Evolutionary conservation across 371 early-diverging fungal species (phyloP).

Genomic region (Mucor sp.): DNA sequence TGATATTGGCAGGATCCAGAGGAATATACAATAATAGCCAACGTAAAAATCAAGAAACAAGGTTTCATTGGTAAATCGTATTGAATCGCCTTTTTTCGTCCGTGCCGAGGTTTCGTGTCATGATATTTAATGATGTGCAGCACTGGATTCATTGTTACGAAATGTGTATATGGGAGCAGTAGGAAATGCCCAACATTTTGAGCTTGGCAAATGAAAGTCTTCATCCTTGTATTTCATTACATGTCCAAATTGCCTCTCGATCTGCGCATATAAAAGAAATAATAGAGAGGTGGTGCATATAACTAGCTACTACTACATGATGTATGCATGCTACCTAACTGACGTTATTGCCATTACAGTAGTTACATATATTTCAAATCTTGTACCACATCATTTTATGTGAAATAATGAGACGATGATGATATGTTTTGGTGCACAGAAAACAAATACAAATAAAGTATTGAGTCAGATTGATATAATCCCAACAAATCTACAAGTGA

Average conservation of each 20-base stretch:
- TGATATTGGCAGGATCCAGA: too few relatives aligned
- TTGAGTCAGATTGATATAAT: not conserved
- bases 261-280: not conserved
- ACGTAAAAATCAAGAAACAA: not conserved
- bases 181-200: not conserved
- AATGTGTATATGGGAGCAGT: not conserved
- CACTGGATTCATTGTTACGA: not conserved
- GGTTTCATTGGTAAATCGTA: not conserved
- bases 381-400: not conserved
- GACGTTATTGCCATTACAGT: not conserved
- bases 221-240: not conserved
- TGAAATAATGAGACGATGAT: not conserved
- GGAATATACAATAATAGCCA: too few relatives aligned
- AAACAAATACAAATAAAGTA: constrained; percentile 1
- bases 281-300: not conserved
- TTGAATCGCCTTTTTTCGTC: not conserved
- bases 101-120: not conserved
- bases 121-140: not conserved
- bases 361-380: not conserved
- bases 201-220: too few relatives aligned
- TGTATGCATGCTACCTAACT: not conserved
- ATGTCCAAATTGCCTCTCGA: not conserved
- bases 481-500: not conserved
- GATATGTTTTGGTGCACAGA: not conserved
- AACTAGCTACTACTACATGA: not conserved